Evolutionary conservation across 768 basidiomycete genomes (phyloP).

Genomic region (Dioszegia hungarica): DNA sequence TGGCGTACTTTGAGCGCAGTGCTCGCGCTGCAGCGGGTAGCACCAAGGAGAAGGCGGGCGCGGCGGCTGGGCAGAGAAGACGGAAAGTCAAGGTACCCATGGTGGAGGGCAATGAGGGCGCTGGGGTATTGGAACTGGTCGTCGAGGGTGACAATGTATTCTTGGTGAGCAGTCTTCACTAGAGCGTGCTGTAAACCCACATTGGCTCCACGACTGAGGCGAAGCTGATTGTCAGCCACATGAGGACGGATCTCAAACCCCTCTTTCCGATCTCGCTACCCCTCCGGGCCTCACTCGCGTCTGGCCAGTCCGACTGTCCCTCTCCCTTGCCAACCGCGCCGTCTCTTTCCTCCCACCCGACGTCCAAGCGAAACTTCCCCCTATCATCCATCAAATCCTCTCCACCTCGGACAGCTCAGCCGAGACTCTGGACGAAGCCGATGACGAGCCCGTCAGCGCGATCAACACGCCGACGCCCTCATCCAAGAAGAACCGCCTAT

Average conservation of each 20-base stretch:
- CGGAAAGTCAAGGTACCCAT: slow-evolving; percentile 47
- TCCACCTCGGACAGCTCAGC: background rate
- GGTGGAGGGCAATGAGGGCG: slow-evolving; percentile 35
- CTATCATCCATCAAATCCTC: background rate
- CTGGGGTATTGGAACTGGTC: slow-evolving; percentile 40
- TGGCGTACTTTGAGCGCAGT: slow-evolving; percentile 52
- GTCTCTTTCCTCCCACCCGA: slow-evolving; percentile 19
- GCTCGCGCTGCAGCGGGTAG: slow-evolving; percentile 23
- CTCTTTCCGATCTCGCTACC: slow-evolving; percentile 24
- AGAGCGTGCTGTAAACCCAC: too few species aligned
- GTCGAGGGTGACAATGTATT: slow-evolving; percentile 43
- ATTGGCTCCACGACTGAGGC: too few species aligned
- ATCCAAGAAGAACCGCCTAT: background rate
- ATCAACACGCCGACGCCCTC: slow-evolving; percentile 12
- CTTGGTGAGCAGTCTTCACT: too few species aligned
- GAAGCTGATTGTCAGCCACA: slow-evolving; percentile 26
- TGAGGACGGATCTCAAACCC: slow-evolving; percentile 26
- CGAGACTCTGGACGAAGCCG: slow-evolving; percentile 5
- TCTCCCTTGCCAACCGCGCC: background rate
- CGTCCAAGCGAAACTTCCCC: slow-evolving; percentile 25
- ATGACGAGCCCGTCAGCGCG: background rate
- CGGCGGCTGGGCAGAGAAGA: slow-evolving; percentile 15
- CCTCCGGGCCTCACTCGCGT: slow-evolving; percentile 23
- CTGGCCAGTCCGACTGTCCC: slow-evolving; percentile 31
- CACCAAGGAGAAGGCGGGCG: slow-evolving; percentile 3